Percentiles rank a stretch among this genome's conserved stretches.
Evolutionary conservation across 371 early-diverging fungal genomes (phyloP).

Genomic region (Phascolomyces articulosus): DNA sequence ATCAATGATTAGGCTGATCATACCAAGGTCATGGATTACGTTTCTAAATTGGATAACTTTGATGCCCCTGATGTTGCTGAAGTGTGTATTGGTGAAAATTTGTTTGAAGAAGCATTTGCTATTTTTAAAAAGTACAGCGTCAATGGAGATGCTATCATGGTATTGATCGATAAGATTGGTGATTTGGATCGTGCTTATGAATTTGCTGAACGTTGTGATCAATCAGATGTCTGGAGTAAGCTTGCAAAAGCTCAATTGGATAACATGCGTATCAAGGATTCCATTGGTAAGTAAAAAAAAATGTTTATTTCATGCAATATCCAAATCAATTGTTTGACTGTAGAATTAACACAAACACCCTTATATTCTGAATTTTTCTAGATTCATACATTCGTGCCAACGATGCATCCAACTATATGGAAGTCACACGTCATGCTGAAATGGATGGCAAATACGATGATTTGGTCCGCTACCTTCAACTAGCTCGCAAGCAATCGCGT

Average conservation of each 20-base stretch:
- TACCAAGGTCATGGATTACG: slow-evolving; percentile 91
- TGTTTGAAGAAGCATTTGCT: slow-evolving; percentile 95
- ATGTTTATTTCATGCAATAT: too few relatives aligned
- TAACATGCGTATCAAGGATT: slow-evolving; percentile 88
- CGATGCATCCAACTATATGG: slow-evolving; percentile 87
- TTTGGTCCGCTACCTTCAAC: slow-evolving; percentile 87
- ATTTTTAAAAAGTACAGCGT: slow-evolving; percentile 94
- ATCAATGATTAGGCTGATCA: slow-evolving; percentile 70
- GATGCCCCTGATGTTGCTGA: slow-evolving; percentile 96
- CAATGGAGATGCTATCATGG: slow-evolving; percentile 84
- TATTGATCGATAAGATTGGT: slow-evolving; percentile 89
- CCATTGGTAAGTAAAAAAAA: slow-evolving; percentile 61
- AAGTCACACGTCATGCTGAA: slow-evolving; percentile 84
- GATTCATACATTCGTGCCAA: slow-evolving; percentile 95
- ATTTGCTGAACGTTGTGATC: slow-evolving; percentile 90
- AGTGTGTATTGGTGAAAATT: slow-evolving; percentile 85
- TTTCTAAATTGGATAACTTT: slow-evolving; percentile 91
- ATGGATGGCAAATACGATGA: slow-evolving; percentile 90
- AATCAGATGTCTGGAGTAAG: slow-evolving; percentile 92
- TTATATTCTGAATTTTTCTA: slow-evolving; percentile 3
- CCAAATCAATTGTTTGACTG: too few relatives aligned
- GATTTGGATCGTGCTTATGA: slow-evolving; percentile 95
- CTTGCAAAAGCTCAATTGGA: slow-evolving; percentile 95
- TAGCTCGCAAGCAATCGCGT: slow-evolving; percentile 92
- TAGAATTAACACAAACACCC: too few relatives aligned